These are phyloP conservation scores for Danielia reshetovae DNA, from an alignment of 805 yeast genomes.

Conservation along the genomic window DNA sequence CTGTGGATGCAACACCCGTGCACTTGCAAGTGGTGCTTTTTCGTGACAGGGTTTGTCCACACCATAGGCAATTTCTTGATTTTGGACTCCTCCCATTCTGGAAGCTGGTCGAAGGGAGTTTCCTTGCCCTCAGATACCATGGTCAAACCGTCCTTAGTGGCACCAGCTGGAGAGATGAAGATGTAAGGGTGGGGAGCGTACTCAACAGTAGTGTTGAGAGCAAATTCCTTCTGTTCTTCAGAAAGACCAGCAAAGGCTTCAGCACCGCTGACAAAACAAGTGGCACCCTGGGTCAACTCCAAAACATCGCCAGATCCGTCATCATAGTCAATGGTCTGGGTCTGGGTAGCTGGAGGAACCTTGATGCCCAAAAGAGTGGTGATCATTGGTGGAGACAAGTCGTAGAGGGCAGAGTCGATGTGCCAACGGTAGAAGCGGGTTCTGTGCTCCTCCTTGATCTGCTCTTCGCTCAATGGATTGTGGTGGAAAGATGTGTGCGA, in stretches of 20 bases:
- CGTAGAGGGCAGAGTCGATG: conserved; percentile 86
- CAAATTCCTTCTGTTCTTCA: conserved; percentile 69
- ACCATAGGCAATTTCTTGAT: conserved; percentile 78
- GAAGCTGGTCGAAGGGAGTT: conserved; percentile 59
- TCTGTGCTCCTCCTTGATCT: conserved; percentile 53
- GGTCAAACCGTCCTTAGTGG: conserved; percentile 82
- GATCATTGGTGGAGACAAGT: conserved; percentile 78
- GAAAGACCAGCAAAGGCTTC: conserved; percentile 65
- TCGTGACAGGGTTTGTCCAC: conserved; percentile 89
- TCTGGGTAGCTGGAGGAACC: conserved; percentile 67
- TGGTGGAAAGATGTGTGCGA: conserved; percentile 81
- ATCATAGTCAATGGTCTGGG: conserved; percentile 58
- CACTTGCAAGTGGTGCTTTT: conserved; percentile 76
- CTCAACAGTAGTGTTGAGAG: conserved; percentile 72
- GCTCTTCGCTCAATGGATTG: conserved; percentile 55
- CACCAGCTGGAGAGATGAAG: conserved; percentile 73
- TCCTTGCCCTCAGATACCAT: conserved; percentile 82
- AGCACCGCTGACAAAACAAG: conserved; percentile 85
- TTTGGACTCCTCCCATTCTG: conserved; percentile 78
- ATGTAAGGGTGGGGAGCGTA: conserved; percentile 94
- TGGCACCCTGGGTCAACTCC: conserved; percentile 77
- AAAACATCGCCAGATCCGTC: conserved; percentile 54
- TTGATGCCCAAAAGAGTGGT: conserved; percentile 81
- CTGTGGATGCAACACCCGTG: conserved; percentile 84
- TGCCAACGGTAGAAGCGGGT: conserved; percentile 94